These are phyloP conservation scores for Naganishia randhawae DNA, from an alignment of 768 basidiomycete genomes.

Conservation along the genomic window DNA sequence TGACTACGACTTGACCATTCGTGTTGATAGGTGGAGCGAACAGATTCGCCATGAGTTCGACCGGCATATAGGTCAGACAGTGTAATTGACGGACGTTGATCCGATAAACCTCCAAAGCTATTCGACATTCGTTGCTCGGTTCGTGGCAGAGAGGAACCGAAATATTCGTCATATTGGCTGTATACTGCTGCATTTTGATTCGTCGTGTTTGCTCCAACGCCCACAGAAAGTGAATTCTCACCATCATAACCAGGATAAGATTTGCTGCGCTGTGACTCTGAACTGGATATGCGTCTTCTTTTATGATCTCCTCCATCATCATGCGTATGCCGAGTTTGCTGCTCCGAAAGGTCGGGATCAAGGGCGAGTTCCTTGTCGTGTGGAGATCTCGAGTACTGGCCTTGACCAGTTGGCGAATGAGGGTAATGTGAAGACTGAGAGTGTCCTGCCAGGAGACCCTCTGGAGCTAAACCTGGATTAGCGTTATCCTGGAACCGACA, in stretches of 20 bases:
- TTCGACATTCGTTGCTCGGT: neutral
- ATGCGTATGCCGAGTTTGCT: neutral
- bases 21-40: conserved; percentile 15
- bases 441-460: neutral
- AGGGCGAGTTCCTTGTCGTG: neutral
- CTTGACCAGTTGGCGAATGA: neutral
- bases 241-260: neutral
- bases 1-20: conserved; percentile 19
- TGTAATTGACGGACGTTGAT: neutral
- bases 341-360: neutral
- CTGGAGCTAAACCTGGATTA: neutral
- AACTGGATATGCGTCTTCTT: neutral
- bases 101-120: neutral
- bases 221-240: neutral
- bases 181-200: neutral
- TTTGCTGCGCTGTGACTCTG: neutral
- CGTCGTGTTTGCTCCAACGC: neutral
- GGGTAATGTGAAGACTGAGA: neutral
- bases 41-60: conserved; percentile 1
- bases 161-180: neutral
- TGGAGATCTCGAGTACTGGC: neutral
- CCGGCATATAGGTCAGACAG: conserved; percentile 1
- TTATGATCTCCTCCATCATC: neutral
- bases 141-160: neutral
- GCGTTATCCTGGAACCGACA: neutral